Evolutionary conservation across 495 filamentous ascomycete species (phyloP).

Genomic region (Penicillium atrosanguineum): DNA sequence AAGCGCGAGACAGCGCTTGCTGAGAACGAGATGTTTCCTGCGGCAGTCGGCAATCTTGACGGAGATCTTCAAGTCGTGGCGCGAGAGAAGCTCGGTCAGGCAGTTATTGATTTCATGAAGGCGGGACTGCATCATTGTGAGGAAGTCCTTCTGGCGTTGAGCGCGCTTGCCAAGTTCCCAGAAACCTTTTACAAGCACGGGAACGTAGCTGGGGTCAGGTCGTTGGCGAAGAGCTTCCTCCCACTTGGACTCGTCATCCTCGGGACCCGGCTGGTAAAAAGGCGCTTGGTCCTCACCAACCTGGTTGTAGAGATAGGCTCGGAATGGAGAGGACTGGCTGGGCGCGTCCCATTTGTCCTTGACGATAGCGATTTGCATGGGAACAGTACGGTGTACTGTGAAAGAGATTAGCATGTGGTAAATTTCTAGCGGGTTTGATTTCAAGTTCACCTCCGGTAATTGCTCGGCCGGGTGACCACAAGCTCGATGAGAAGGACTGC

Average conservation of each 20-base stretch:
- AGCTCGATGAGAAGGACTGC: conserved; percentile 40
- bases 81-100: conserved; percentile 72
- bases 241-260: conserved; percentile 84
- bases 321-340: conserved; percentile 71
- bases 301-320: conserved; percentile 91
- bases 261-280: conserved; percentile 72
- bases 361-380: conserved; percentile 78
- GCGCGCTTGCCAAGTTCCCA: conserved; percentile 72
- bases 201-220: conserved; percentile 73
- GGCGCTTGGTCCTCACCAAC: conserved; percentile 75
- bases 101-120: conserved; percentile 89
- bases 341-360: conserved; percentile 80
- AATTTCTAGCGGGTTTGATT: neutral
- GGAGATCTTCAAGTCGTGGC: conserved; percentile 78
- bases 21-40: conserved; percentile 74
- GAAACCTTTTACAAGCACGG: conserved; percentile 69
- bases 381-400: conserved; percentile 69
- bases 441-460: conserved; percentile 40
- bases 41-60: conserved; percentile 77
- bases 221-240: conserved; percentile 87
- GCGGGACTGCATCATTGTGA: conserved; percentile 70
- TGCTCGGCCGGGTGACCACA: conserved; percentile 49
- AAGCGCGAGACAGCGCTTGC: conserved; percentile 76
- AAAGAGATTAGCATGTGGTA: conserved; percentile 4
- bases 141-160: conserved; percentile 68